These are phyloP conservation scores for Nemania abortiva DNA, from an alignment of 2,329 filamentous ascomycete species.

Conservation along the genomic window DNA sequence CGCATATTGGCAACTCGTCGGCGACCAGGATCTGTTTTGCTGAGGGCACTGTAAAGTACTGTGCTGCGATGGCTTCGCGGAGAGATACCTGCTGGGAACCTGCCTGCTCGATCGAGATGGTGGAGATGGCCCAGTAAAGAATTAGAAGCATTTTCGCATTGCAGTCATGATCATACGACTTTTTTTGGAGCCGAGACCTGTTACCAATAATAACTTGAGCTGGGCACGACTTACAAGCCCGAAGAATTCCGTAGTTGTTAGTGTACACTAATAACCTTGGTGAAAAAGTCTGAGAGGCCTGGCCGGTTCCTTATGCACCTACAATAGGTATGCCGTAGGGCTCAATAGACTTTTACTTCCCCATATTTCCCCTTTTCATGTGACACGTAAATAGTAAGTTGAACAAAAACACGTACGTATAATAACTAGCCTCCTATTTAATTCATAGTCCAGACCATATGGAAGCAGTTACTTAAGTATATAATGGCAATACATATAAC, in stretches of 20 bases:
- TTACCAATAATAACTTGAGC: conserved; percentile 32
- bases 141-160: conserved; percentile 27
- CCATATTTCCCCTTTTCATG: too few relatives aligned
- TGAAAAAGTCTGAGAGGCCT: not conserved
- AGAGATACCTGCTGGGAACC: not conserved
- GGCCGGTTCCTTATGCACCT: conserved; percentile 2
- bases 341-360: too few relatives aligned
- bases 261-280: not conserved
- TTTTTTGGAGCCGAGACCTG: conserved; percentile 35
- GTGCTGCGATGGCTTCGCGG: not conserved
- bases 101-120: conserved; percentile 4
- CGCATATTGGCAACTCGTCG: not conserved
- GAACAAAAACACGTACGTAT: too few relatives aligned
- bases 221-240: conserved; percentile 23
- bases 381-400: too few relatives aligned
- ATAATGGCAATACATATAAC: too few relatives aligned
- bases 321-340: too few relatives aligned
- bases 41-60: conserved; percentile 7
- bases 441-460: too few relatives aligned
- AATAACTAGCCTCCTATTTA: too few relatives aligned
- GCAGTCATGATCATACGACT: conserved; percentile 40
- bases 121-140: conserved; percentile 34
- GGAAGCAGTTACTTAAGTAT: too few relatives aligned
- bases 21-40: conserved; percentile 15
- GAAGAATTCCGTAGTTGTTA: conserved; percentile 29